These are phyloP conservation scores for Vigna mungo DNA, from an alignment of 306 rosid genomes.

Conservation along the genomic window DNA sequence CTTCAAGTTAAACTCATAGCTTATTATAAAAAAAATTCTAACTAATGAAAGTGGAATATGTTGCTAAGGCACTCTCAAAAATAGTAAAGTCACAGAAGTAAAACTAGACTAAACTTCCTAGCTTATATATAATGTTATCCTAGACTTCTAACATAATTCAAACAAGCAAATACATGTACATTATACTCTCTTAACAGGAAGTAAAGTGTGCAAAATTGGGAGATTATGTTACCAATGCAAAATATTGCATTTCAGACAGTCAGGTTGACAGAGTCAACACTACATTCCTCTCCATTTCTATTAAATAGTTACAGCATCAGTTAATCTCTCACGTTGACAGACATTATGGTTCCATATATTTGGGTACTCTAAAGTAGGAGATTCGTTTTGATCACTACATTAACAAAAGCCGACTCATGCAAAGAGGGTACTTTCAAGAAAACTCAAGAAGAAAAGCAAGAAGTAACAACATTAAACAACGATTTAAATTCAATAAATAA, in stretches of 20 bases:
- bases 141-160: not conserved
- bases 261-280: not conserved
- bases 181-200: slow-evolving; percentile 17
- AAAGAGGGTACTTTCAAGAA: slow-evolving; percentile 2
- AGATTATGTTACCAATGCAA: not conserved
- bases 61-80: not conserved
- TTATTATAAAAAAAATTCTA: not conserved
- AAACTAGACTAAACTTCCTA: slow-evolving; percentile 19
- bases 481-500: slow-evolving; percentile 4
- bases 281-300: slow-evolving; percentile 6
- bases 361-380: not conserved
- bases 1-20: slow-evolving; percentile 2
- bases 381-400: not conserved
- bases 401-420: not conserved
- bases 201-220: slow-evolving; percentile 13
- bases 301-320: slow-evolving; percentile 8
- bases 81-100: slow-evolving; percentile 1
- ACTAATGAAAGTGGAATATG: not conserved
- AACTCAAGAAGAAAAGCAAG: slow-evolving; percentile 2
- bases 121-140: not conserved
- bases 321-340: not conserved
- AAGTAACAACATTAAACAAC: not conserved
- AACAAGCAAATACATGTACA: not conserved
- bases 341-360: slow-evolving; percentile 3
- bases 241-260: slow-evolving; percentile 2